Conservation (phyloP, 768 basidiomycete species). For the Imleria badia region DNA sequence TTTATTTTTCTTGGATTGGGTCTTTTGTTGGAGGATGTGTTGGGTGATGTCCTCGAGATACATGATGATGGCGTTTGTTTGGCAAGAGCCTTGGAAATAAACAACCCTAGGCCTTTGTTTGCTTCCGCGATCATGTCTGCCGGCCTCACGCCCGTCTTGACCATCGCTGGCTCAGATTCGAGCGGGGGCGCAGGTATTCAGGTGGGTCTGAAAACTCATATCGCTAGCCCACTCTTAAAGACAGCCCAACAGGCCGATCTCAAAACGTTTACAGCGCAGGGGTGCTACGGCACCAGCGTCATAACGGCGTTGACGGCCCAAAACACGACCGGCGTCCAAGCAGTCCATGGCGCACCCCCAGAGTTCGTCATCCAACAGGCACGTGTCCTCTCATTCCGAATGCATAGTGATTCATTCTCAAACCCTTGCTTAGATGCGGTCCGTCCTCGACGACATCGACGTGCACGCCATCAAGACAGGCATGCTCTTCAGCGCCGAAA, state of each 20-base stretch:
- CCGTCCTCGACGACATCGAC: conserved; percentile 70
- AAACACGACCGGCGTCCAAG: conserved; percentile 84
- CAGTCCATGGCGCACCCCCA: conserved; percentile 63
- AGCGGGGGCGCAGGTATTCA: conserved; percentile 91
- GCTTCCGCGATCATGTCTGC: conserved; percentile 3
- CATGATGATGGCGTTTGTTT: conserved; percentile 24
- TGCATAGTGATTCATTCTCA: too few species aligned
- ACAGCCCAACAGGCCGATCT: conserved; percentile 67
- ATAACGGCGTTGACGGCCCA: conserved; percentile 89
- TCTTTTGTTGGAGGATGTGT: conserved; percentile 1
- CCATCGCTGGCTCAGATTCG: conserved; percentile 81
- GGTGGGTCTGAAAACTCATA: conserved; percentile 36
- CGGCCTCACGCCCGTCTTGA: conserved; percentile 45
- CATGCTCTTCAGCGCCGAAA: conserved; percentile 72
- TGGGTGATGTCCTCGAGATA: not conserved
- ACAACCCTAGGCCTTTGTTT: conserved; percentile 8
- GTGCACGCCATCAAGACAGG: conserved; percentile 83
- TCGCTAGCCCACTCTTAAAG: not conserved
- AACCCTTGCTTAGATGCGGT: conserved; percentile 59
- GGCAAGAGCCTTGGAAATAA: conserved; percentile 28
- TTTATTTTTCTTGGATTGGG: conserved; percentile 5
- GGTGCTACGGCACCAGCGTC: conserved; percentile 78
- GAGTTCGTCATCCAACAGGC: conserved; percentile 78
- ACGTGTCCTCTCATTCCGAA: too few species aligned
- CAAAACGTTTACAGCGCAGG: conserved; percentile 76